Conservation (phyloP, 257 asterid genomes). For the Rhazya stricta region DNA sequence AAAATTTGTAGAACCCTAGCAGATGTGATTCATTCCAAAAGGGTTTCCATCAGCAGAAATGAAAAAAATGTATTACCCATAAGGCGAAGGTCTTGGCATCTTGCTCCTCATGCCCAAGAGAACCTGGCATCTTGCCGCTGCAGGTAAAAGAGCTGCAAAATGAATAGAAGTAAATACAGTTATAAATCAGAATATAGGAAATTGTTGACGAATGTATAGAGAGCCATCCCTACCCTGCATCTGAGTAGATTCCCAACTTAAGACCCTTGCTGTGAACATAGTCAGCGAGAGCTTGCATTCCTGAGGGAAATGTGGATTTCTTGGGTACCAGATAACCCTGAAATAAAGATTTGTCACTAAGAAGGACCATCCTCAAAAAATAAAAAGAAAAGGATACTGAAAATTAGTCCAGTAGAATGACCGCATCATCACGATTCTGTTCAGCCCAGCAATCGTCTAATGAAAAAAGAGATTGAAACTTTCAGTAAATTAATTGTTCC, state of each 20-base stretch:
- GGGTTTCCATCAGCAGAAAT: background rate
- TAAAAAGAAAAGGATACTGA: background rate
- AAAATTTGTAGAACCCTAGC: background rate
- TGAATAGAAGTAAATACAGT: background rate
- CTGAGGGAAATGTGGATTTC: slow-evolving; percentile 77
- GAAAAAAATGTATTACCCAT: slow-evolving; percentile 45
- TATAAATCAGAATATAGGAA: background rate
- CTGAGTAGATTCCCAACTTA: slow-evolving; percentile 84
- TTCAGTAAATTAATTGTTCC: slow-evolving; percentile 11
- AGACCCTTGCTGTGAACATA: slow-evolving; percentile 91
- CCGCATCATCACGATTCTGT: slow-evolving; percentile 53
- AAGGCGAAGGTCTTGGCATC: slow-evolving; percentile 84
- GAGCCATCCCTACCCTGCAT: slow-evolving; percentile 65
- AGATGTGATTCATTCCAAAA: background rate
- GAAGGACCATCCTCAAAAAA: background rate
- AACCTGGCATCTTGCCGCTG: slow-evolving; percentile 79
- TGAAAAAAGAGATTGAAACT: slow-evolving; percentile 10
- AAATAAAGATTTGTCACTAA: background rate
- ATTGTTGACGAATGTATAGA: background rate
- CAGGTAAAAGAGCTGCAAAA: slow-evolving; percentile 68
- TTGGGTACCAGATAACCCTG: slow-evolving; percentile 78
- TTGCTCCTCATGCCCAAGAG: slow-evolving; percentile 83
- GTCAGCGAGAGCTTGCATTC: slow-evolving; percentile 88
- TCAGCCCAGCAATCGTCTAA: slow-evolving; percentile 97
- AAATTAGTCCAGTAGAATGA: slow-evolving; percentile 11